Evolutionary conservation across 768 basidiomycete species (phyloP).

Genomic region (Lepiota venenata): DNA sequence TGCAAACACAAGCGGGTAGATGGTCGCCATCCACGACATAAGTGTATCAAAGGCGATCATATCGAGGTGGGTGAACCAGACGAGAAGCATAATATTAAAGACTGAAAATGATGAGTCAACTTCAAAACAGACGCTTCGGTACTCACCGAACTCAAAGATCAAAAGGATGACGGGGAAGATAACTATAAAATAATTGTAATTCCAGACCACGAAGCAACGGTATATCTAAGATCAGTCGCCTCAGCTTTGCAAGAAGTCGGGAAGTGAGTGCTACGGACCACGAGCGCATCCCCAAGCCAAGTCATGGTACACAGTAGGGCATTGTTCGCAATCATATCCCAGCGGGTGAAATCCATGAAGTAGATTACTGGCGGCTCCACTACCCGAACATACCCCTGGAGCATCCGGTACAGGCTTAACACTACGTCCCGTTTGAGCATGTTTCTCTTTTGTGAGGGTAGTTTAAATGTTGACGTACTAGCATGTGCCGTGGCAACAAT

Average conservation of each 20-base stretch:
- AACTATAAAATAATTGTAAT: slow-evolving; percentile 18
- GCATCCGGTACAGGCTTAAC: slow-evolving; percentile 20
- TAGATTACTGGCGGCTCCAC: slow-evolving; percentile 18
- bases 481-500: slow-evolving; percentile 22
- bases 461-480: slow-evolving; percentile 12
- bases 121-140: not conserved
- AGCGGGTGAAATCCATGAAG: slow-evolving; percentile 20
- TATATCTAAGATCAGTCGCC: slow-evolving; percentile 20
- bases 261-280: slow-evolving; percentile 16
- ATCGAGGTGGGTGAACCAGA: slow-evolving; percentile 22
- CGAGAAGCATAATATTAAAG: slow-evolving; percentile 19
- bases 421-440: slow-evolving; percentile 1
- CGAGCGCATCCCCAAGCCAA: slow-evolving; percentile 26
- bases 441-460: no score
- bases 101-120: slow-evolving; percentile 6
- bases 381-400: slow-evolving; percentile 18
- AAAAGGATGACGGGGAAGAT: slow-evolving; percentile 20
- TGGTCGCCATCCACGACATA: slow-evolving; percentile 17
- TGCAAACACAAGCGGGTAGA: slow-evolving; percentile 23
- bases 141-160: slow-evolving; percentile 18
- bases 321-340: slow-evolving; percentile 23
- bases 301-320: slow-evolving; percentile 21
- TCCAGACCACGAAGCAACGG: slow-evolving; percentile 27
- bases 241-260: not conserved
- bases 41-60: slow-evolving; percentile 7